Conservation (phyloP, 2,329 filamentous ascomycete genomes). For the Fusarium sp. region DNA sequence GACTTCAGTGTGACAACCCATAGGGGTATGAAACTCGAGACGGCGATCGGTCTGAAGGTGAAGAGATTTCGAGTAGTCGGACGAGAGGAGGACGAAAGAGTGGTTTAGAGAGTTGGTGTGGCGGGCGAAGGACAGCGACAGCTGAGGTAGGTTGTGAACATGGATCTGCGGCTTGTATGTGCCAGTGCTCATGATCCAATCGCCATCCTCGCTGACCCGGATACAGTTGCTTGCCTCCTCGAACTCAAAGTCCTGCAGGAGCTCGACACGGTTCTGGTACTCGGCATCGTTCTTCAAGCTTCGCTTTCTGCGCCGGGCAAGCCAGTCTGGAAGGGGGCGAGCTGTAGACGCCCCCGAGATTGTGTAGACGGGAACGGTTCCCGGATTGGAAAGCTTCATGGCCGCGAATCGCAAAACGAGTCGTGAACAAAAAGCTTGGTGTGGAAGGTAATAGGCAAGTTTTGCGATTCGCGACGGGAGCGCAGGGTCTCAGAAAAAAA, state of each 20-base stretch:
- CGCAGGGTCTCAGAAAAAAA: conserved; percentile 41
- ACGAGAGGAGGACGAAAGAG: conserved; percentile 87
- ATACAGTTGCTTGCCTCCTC: conserved; percentile 95
- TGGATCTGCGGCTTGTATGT: conserved; percentile 80
- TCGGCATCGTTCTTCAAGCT: conserved; percentile 93
- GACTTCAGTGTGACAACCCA: conserved; percentile 88
- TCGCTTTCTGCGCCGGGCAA: conserved; percentile 87
- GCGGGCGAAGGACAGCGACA: conserved; percentile 92
- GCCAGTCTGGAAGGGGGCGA: conserved; percentile 93
- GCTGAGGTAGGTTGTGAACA: conserved; percentile 91
- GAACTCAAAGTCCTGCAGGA: conserved; percentile 98
- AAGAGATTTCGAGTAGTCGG: conserved; percentile 93
- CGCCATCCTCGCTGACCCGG: conserved; percentile 90
- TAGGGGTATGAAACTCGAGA: conserved; percentile 92
- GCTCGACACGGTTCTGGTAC: conserved; percentile 92
- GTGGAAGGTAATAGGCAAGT: conserved; percentile 24
- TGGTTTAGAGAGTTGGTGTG: conserved; percentile 94
- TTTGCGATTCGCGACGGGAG: conserved; percentile 23
- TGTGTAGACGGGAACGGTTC: conserved; percentile 91
- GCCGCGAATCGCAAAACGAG: conserved; percentile 11
- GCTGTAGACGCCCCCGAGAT: conserved; percentile 92
- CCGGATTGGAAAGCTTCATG: conserved; percentile 88
- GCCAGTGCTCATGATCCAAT: conserved; percentile 97
- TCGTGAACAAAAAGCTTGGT: conserved; percentile 29
- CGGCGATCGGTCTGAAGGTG: conserved; percentile 93